Evolutionary conservation across 2,329 filamentous ascomycete species (phyloP).

Genomic region (Colletotrichum chrysophilum): DNA sequence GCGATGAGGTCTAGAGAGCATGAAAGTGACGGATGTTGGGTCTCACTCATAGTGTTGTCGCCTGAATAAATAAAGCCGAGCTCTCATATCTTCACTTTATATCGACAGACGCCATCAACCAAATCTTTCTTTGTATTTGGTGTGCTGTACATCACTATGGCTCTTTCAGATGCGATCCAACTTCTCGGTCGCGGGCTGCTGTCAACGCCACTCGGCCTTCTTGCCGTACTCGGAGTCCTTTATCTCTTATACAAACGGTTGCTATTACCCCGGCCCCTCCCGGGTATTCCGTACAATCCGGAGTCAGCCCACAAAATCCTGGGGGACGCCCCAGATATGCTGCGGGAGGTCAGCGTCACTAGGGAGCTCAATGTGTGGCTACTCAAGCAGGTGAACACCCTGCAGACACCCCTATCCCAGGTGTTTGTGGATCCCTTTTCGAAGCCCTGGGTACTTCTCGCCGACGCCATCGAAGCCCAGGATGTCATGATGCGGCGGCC

Average conservation of each 20-base stretch:
- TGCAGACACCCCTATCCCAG: constrained; percentile 48
- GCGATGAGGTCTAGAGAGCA: not conserved
- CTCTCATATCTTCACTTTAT: not conserved
- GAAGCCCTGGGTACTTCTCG: constrained; percentile 47
- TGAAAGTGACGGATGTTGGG: not conserved
- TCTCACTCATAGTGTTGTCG: not conserved
- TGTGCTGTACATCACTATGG: not conserved
- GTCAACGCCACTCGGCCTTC: not conserved
- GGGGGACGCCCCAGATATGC: not conserved
- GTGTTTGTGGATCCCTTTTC: constrained; percentile 48
- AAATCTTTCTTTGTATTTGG: not conserved
- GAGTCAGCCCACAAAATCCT: not conserved
- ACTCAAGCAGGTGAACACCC: constrained; percentile 21
- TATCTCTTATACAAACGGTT: not conserved
- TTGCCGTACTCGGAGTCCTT: not conserved
- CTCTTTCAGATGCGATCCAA: not conserved
- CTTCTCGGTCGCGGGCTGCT: not conserved
- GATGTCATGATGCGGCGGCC: constrained; percentile 48
- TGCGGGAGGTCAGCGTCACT: not conserved
- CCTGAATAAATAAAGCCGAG: not conserved
- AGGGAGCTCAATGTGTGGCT: not conserved
- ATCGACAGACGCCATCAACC: not conserved
- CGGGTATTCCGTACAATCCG: not conserved
- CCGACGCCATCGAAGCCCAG: constrained; percentile 35
- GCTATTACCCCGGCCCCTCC: not conserved